Base-by-base conservation (phyloP, 192 early-diverging fungal species). In the Linnemannia schmuckeri region DNA sequence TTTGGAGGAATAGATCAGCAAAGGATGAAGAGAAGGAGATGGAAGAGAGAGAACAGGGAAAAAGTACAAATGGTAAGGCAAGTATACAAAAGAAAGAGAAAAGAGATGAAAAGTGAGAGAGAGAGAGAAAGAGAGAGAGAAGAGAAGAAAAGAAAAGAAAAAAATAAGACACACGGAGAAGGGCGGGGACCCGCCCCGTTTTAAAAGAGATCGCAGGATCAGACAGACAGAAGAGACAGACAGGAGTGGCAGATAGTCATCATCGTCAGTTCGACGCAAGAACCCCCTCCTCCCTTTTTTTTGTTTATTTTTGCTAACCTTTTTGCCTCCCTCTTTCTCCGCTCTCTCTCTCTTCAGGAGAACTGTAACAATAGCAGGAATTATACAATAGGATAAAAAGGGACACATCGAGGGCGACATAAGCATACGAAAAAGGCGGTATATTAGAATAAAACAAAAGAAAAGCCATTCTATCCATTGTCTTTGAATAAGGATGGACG, bases 41-140 rank as follows among this genome's bases (percentile, higher is more conserved):
- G 61, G 61, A 71, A n/a, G 24, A 72, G 27, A 15, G 49, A 78
- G 47, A 41, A 33, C n/a, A 61, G 74, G 55, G 70, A 30, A 54
- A 68, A 70, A 30, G 42, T 44, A 49, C 37, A 71, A 30, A 33
- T 20, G 30, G 77, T n/a, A 61, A n/a, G 69, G 10, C 37, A 42
- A 38, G 24, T n/a, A 42, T 78, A 27, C 22, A 72, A 24, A 70
- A 44, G 52, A 71, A 17, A 44, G n/a, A 33, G 38, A 76, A 24
- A 54, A 40, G 22, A 63, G n/a, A n/a, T n/a, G n/a, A n/a, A n/a
- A n/a, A n/a, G n/a, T n/a, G n/a, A n/a, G n/a, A n/a, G 24, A 72
- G 27, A 15, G 49, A 78, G 47, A 41, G 22, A n/a, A n/a, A n/a
- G 27, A 79, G 57, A 24, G n/a, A 78, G 35, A 70, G 18, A 40